Percentiles rank a stretch among this genome's conserved stretches.
phyloP scores from a whole-genome alignment of 148 eudicot genomes.

The Amaranthus cruentus region DNA sequence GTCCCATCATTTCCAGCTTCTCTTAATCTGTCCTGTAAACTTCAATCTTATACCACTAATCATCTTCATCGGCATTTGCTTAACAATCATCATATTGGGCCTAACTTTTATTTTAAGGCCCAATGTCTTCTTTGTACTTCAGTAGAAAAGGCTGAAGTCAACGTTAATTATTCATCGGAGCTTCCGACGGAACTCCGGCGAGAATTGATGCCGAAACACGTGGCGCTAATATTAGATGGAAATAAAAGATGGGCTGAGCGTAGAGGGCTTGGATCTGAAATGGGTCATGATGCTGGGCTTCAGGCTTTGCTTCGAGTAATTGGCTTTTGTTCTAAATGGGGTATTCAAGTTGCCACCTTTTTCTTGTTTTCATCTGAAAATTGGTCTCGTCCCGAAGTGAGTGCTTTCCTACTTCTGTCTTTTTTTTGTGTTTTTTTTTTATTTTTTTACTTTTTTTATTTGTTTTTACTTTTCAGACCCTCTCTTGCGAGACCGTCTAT shows the following conservation, averaged over 20 bases:
- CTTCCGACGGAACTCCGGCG: conserved; percentile 21
- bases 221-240: conserved; percentile 41
- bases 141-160: neutral
- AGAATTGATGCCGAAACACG: conserved; percentile 37
- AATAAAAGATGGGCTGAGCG: conserved; percentile 38
- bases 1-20: too few species aligned
- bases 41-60: too few species aligned
- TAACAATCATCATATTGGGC: too few species aligned
- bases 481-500: too few species aligned
- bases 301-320: conserved; percentile 10
- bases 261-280: conserved; percentile 21
- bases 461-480: too few species aligned
- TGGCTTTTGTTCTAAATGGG: conserved; percentile 21
- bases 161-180: neutral
- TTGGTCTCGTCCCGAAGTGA: conserved; percentile 23
- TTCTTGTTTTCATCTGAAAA: conserved; percentile 27
- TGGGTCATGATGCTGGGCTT: conserved; percentile 23
- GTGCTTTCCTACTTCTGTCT: neutral
- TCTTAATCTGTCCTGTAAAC: too few species aligned
- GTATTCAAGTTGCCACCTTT: conserved; percentile 20
- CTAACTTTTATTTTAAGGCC: too few species aligned
- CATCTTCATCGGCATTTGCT: too few species aligned
- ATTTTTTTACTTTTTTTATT: neutral
- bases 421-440: neutral
- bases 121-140: too few species aligned